Base-by-base conservation (phyloP, 148 eudicot genomes). In the Cornus florida region DNA sequence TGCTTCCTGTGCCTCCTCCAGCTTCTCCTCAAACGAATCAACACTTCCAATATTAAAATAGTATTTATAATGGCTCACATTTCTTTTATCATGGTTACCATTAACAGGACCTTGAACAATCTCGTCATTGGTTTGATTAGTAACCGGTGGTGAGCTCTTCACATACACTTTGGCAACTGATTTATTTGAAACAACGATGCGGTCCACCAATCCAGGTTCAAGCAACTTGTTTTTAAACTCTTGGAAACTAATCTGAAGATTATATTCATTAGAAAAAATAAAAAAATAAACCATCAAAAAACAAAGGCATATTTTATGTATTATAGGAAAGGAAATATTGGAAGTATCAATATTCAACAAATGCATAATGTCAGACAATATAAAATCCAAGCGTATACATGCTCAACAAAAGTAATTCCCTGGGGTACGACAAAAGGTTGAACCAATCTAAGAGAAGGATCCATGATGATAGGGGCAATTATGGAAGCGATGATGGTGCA, bases 1-100 rank as follows among this genome's bases (percentile, higher is more conserved):
- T 46, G 86, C 84, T 72, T 89, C 84, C 67, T 86, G 91, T 71
- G 89, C 91, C 81, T 86, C 91, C 78, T 89, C 89, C 65, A 89
- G 77, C 81, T 89, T 89, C 75, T 86, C 89, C 79, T 89, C 91
- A 78, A 89, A 89, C 22, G 89, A 78, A 4, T 89, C 91, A 17
- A 86, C 86, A 80, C 89, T 89, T 77, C 91, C 91, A 74, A 89
- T 88, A 78, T 80, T 86, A 41, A 88, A 82, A 64, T 78, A 88
- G 81, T 60, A 88, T 73, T 84, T 86, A 62, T 84, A 88, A 0
- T 81, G 83, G 80, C 86, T 76, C 1, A 20, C 53, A 3, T 75
- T 80, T 24, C 56, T 23, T 32, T 4, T 39, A 59, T 76, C 69
- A 80, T 59, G 75, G 73, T 71, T 35, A 48, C 69, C 83, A 84